Conservation (phyloP, 768 basidiomycete genomes). For the Termitomyces sp. region DNA sequence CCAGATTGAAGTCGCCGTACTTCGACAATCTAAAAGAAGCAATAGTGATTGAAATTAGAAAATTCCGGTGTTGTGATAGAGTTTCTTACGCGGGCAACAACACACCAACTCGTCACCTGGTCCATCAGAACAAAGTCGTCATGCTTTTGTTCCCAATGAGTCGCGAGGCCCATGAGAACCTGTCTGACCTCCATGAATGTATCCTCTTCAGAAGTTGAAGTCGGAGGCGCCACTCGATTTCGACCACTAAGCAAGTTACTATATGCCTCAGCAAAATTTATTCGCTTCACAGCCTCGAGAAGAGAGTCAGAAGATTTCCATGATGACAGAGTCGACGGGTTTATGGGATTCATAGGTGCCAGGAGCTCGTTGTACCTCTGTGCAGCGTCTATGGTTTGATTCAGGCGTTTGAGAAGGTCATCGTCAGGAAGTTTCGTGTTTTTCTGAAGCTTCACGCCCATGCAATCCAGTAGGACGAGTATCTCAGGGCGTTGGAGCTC, state of each 20-base stretch:
- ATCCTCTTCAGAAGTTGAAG: slow-evolving; percentile 17
- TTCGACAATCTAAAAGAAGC: slow-evolving; percentile 17
- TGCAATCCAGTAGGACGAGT: slow-evolving; percentile 17
- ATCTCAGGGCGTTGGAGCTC: slow-evolving; percentile 10
- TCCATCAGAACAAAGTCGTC: slow-evolving; percentile 17
- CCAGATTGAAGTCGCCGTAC: slow-evolving; percentile 4
- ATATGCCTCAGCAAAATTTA: slow-evolving; percentile 16
- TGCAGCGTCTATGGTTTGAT: slow-evolving; percentile 19
- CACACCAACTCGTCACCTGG: slow-evolving; percentile 13
- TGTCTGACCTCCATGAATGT: slow-evolving; percentile 24
- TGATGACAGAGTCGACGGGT: slow-evolving; percentile 6
- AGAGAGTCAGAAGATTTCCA: slow-evolving; percentile 15
- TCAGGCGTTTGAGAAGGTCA: slow-evolving; percentile 17
- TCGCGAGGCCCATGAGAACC: slow-evolving; percentile 17
- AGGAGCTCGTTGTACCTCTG: slow-evolving; percentile 18
- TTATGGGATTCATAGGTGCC: slow-evolving; percentile 5
- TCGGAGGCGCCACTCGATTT: slow-evolving; percentile 7
- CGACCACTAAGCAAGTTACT: slow-evolving; percentile 3
- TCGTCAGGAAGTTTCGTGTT: slow-evolving; percentile 22
- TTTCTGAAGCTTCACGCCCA: slow-evolving; percentile 20
- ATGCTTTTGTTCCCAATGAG: slow-evolving; percentile 11
- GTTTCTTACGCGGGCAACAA: slow-evolving; percentile 18
- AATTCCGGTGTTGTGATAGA: not conserved
- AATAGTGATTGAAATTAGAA: not conserved
- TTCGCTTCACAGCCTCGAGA: slow-evolving; percentile 12